Conservation (phyloP, 139 green algal species). For the Nannochloris sp. region DNA sequence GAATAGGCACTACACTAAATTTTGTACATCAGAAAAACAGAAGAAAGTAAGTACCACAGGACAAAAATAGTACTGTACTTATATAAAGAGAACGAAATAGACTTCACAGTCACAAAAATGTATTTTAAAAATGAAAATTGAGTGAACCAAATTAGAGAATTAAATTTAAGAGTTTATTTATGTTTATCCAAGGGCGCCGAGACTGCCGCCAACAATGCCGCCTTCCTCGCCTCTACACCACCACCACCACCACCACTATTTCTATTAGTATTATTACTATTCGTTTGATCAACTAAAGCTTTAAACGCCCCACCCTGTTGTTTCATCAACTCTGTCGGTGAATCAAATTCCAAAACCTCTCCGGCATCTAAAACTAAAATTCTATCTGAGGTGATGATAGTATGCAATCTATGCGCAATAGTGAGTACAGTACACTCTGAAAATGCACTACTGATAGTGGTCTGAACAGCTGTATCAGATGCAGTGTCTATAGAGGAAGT, state of each 20-base stretch:
- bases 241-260: neutral
- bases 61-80: too few species aligned
- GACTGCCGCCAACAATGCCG: too few species aligned
- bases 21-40: too few species aligned
- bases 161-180: too few species aligned
- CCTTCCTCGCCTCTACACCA: neutral
- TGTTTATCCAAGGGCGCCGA: too few species aligned
- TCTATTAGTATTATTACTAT: neutral
- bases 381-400: constrained; percentile 22
- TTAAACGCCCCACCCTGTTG: neutral
- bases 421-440: constrained; percentile 50
- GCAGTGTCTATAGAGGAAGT: constrained; percentile 50
- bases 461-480: constrained; percentile 28
- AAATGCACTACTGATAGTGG: constrained; percentile 43
- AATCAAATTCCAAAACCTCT: constrained; percentile 7
- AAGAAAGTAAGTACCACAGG: too few species aligned
- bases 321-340: neutral
- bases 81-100: too few species aligned
- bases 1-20: too few species aligned
- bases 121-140: neutral
- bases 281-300: constrained; percentile 7
- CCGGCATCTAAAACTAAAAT: constrained; percentile 33
- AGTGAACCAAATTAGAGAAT: neutral
- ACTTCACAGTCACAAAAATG: neutral
- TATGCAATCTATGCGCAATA: constrained; percentile 51